Evolutionary conservation across 2,329 filamentous ascomycete genomes (phyloP).

Genomic region (Huntiella moniliformis): DNA sequence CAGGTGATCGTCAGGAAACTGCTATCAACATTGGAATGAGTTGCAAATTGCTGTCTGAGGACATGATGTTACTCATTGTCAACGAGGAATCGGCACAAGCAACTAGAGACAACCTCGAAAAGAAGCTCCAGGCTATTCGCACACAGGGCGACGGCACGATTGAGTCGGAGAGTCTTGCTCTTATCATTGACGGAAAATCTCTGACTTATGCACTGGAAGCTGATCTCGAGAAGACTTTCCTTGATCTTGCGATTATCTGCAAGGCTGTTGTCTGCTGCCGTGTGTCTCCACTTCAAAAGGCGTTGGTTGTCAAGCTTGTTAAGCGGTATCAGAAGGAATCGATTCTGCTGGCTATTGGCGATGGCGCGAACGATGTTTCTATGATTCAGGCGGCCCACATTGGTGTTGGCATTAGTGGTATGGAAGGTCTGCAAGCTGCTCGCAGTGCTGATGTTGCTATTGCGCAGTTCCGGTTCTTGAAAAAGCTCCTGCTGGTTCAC

Average conservation of each 20-base stretch:
- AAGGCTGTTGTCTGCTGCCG: constrained; percentile 98
- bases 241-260: constrained; percentile 85
- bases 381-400: constrained; percentile 99
- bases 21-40: constrained; percentile 99
- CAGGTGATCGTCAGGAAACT: constrained; percentile 92
- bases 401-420: constrained; percentile 88
- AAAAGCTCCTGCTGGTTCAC: constrained; percentile 85
- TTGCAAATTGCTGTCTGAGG: constrained; percentile 93
- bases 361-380: constrained; percentile 97
- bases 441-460: constrained; percentile 91
- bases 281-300: constrained; percentile 93
- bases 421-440: constrained; percentile 91
- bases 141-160: constrained; percentile 60
- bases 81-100: constrained; percentile 70
- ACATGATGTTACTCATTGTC: constrained; percentile 93
- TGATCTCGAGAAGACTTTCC: constrained; percentile 80
- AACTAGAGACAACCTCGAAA: constrained; percentile 75
- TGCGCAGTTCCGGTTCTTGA: constrained; percentile 84
- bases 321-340: constrained; percentile 79
- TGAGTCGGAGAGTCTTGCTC: constrained; percentile 69
- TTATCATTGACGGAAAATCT: constrained; percentile 92
- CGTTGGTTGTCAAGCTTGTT: constrained; percentile 91
- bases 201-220: constrained; percentile 84
- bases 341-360: constrained; percentile 85
- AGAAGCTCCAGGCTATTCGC: constrained; percentile 80